Base-by-base conservation (phyloP, 2,329 filamentous ascomycete genomes). In the Fusarium graminum region DNA sequence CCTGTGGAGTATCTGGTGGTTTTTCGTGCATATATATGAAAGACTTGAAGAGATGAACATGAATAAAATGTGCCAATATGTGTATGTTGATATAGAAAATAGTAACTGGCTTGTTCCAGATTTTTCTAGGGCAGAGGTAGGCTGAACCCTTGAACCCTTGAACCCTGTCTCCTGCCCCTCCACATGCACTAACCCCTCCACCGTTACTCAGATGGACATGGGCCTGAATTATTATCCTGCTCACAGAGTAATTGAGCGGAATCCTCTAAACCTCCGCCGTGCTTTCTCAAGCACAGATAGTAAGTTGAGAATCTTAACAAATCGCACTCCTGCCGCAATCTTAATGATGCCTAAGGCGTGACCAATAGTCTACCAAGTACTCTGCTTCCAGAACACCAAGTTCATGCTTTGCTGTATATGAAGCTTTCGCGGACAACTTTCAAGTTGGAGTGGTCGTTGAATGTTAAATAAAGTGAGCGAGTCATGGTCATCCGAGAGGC, bases 151-250 rank as follows among this genome's bases (percentile, higher is more conserved):
- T 30, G 34, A 55, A 42, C 52, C 46, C 46, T 46, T 59, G 54
- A 34, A 30, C 43, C 51, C 39, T 59, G 49, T 45, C 29, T 45
- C 7, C 13, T 17, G 39, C 58, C 58, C 58, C 56, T 61, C 57
- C 30, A 44, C 40, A 60, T 32, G 26, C 16, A 26, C 41, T 47
- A 12, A 55, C 59, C 59, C 59, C 57, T 44, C 57, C 28, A 53
- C 43, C 41, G 40, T 41, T 42, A 11, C 29, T 52, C 29, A 17
- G 25, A 14, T 56, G 45, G 36, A 38, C 13, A 38, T 50, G 34
- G 34, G 22, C 22, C 22, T 22, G 22, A 22, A 22, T 22, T 22
- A 22, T 22, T 22, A 22, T 22, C 22, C 6, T 22, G 22, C 22
- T 22, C 6, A 22, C 22, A 22, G 22, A 22, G 22, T 22, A 34